These are phyloP conservation scores for Steccherinum ochraceum DNA, from an alignment of 768 basidiomycete species.

Conservation along the genomic window DNA sequence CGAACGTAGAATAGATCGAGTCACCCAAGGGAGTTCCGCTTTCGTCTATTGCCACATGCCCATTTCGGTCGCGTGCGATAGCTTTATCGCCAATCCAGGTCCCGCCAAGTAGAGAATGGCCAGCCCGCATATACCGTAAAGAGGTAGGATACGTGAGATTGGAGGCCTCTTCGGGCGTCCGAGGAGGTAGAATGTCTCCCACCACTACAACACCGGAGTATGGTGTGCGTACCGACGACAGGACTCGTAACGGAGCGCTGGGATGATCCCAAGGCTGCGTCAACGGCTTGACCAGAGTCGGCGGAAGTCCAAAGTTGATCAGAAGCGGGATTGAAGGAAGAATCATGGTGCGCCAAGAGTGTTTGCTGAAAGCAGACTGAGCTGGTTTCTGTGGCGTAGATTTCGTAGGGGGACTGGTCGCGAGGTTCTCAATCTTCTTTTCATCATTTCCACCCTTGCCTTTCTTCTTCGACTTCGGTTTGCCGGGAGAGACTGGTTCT, in stretches of 20 bases:
- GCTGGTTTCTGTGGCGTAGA: neutral
- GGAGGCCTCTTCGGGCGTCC: constrained; percentile 6
- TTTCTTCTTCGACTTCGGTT: neutral
- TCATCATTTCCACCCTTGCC: neutral
- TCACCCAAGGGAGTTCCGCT: constrained; percentile 56
- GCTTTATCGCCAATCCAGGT: constrained; percentile 68
- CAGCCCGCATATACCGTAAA: constrained; percentile 42
- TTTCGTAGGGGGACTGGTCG: neutral
- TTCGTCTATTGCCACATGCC: constrained; percentile 40
- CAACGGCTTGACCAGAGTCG: constrained; percentile 52
- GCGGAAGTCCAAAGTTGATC: constrained; percentile 39
- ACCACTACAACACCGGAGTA: constrained; percentile 80
- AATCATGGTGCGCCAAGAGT: constrained; percentile 7
- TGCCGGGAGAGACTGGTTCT: neutral
- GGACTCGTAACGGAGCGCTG: constrained; percentile 51
- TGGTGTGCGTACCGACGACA: constrained; percentile 57
- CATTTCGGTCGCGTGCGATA: constrained; percentile 16
- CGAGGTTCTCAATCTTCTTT: too few species aligned
- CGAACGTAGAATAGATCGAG: constrained; percentile 79
- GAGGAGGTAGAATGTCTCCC: constrained; percentile 54
- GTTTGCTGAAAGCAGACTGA: neutral
- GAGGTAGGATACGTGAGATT: constrained; percentile 20
- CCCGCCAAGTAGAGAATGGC: constrained; percentile 54
- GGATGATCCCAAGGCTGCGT: constrained; percentile 44
- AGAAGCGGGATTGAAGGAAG: constrained; percentile 27